Evolutionary conservation across 2,329 filamentous ascomycete genomes (phyloP).

Genomic region (Aotearoamyces nothofagi): DNA sequence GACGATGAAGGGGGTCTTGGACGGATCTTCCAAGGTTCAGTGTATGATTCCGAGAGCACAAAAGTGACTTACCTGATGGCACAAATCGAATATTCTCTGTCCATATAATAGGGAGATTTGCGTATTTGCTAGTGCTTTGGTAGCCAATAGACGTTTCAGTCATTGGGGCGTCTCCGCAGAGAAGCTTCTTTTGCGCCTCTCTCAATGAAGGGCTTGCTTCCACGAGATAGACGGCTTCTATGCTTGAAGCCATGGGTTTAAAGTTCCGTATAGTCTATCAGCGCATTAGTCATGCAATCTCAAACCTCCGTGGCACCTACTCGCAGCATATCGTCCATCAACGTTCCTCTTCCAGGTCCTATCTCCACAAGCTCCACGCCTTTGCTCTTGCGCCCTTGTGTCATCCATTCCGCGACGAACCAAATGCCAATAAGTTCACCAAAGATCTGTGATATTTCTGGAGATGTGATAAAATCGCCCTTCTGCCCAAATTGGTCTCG

Average conservation of each 20-base stretch:
- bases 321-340: conserved; percentile 93
- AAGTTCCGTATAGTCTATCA: conserved; percentile 70
- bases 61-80: conserved; percentile 7
- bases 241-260: conserved; percentile 56
- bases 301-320: conserved; percentile 34
- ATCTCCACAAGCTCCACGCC: conserved; percentile 87
- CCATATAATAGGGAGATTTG: conserved; percentile 67
- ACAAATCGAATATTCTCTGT: conserved; percentile 42
- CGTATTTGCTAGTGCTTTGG: conserved; percentile 62
- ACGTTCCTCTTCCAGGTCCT: conserved; percentile 80
- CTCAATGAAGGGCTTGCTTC: conserved; percentile 79
- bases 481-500: conserved; percentile 83
- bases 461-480: conserved; percentile 93
- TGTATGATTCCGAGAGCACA: background rate
- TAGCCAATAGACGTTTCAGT: conserved; percentile 59
- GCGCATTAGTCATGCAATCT: conserved; percentile 6
- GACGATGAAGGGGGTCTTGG: conserved; percentile 78
- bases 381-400: conserved; percentile 58
- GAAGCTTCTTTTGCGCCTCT: conserved; percentile 60
- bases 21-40: conserved; percentile 30
- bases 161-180: conserved; percentile 61
- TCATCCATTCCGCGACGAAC: conserved; percentile 94
- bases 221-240: conserved; percentile 84
- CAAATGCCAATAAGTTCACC: conserved; percentile 89
- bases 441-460: conserved; percentile 95